Evolutionary conservation across 352 stramenopile genomes (phyloP), one percentile per base, ranked within the genome.

Genomic region (Pythium sp.): DNA sequence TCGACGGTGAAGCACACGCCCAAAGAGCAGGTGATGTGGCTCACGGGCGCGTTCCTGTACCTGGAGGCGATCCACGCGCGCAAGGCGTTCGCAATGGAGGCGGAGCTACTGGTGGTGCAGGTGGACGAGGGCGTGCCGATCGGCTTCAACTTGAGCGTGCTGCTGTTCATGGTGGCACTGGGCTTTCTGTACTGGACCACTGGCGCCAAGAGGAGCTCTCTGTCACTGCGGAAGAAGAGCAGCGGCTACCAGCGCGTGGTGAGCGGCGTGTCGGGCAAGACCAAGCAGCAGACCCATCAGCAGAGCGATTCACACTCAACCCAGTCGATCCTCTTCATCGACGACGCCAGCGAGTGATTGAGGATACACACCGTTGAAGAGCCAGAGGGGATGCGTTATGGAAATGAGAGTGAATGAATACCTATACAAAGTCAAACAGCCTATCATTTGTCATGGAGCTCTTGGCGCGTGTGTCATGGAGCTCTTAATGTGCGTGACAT

Each of bases 11-110:
- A 65, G 22, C 41, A 30, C n/a, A 74, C 55, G 32, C 43, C 70
- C 0, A 67, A 71, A 8, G 80, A 91, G 57, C 55, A 76, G 47
- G 72, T 80, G 9, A 74, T 81, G 36, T 93, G 85, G 85, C 71
- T 91, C 24, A 84, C 84, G 0, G 85, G 85, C 4, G 69, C 82
- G n/a, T 93, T 90, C 64, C 70, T 91, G 65, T 86, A 87, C 51
- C 53, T 91, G 12, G 80, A 93, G 66, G 71, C 80, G 22, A 71
- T 91, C 62, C 79, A 91, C 64, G 76, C 81, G 64, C 81, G 79
- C 36, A 70, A 64, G 22, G 41, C 64, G 30, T 69, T 69, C 26
- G 64, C 24, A 2, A 12, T 69, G 12, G 64, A 69, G 28, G 84
- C 82, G 0, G 83, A 90, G 30, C 49, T 87, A 18, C 72, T 93